These are phyloP conservation scores for Alternaria arbusti DNA, from an alignment of 2,329 filamentous ascomycete species.

Conservation along the genomic window DNA sequence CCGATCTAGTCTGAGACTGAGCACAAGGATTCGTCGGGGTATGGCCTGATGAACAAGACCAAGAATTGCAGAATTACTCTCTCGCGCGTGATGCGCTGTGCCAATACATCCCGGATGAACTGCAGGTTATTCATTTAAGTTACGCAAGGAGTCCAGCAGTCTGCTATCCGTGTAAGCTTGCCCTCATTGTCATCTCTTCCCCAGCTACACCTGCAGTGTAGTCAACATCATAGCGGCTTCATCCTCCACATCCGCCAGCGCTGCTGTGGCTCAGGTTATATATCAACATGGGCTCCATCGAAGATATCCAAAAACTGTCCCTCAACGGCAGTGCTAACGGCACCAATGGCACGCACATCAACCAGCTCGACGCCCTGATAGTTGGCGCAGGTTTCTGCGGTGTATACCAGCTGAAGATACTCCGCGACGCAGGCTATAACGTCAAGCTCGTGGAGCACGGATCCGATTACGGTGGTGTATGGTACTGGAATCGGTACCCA, in stretches of 20 bases:
- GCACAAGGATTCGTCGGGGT: background rate
- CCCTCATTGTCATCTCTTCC: background rate
- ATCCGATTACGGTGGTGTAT: constrained; percentile 28
- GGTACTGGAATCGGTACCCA: constrained; percentile 40
- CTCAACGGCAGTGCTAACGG: background rate
- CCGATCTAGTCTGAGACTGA: background rate
- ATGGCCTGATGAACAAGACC: background rate
- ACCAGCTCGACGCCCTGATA: constrained; percentile 32
- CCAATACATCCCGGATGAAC: background rate
- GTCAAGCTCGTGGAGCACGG: constrained; percentile 30
- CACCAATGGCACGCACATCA: background rate
- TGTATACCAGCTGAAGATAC: constrained; percentile 32
- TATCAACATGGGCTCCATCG: constrained; percentile 9
- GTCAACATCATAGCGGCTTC: background rate
- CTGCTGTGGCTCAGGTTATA: background rate
- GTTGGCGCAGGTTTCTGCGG: constrained; percentile 40
- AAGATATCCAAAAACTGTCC: background rate
- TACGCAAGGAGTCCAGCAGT: background rate
- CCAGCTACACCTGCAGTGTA: background rate
- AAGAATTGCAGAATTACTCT: background rate
- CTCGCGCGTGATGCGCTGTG: background rate
- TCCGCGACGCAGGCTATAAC: constrained; percentile 32
- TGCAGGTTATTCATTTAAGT: background rate
- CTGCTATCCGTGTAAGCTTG: background rate
- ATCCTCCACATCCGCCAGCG: background rate